Evolutionary conservation across 2,329 filamentous ascomycete genomes (phyloP), one percentile per base, ranked within the genome.

Genomic region (Claviceps digitariae): DNA sequence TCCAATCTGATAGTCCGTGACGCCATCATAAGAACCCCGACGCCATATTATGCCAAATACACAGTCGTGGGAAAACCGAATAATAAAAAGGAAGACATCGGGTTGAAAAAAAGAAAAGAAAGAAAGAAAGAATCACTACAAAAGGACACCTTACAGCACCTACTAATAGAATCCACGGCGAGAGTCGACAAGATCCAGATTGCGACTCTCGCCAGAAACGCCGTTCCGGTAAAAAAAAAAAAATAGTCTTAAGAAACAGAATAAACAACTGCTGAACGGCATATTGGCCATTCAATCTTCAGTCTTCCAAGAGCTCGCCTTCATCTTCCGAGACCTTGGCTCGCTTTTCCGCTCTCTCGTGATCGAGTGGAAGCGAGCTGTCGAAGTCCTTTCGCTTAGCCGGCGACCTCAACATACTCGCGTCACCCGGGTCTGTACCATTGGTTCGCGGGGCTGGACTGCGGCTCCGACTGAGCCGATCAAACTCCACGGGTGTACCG

Each of bases 401-500:
- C 0, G 72, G 71, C 1, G 71, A 73, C 20, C 58, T 56, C 7
- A 64, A 57, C 25, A 47, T 34, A 29, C 20, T 43, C 13, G 38
- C n/a, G 23, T 54, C 54, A n/a, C 34, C 57, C 34, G 20, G 64
- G 43, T 68, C 67, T n/a, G 64, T 58, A 25, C 72, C 73, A 46
- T 75, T 74, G 1, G 63, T 59, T 49, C 64, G 67, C 25, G 59
- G 61, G 27, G 61, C 68, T 0, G 76, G 76, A 56, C 76, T 79
- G 58, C 73, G 73, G 56, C 76, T 78, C 57, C 73, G 73, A 27
- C 75, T 78, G 15, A 67, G 69, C 46, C 73, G 69, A 34, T 78
- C 75, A 12, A 68, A 65, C 46, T 72, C 69, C 57, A 72, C 67
- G 0, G 76, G 74, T 1, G 76, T 79, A 34, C 71, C 74, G 27